A percentile compares a stretch with the other conserved stretches of the same genome.
phyloP scores from a whole-genome alignment of 305 asterid genomes.

The Solanum aculeatissimum region DNA sequence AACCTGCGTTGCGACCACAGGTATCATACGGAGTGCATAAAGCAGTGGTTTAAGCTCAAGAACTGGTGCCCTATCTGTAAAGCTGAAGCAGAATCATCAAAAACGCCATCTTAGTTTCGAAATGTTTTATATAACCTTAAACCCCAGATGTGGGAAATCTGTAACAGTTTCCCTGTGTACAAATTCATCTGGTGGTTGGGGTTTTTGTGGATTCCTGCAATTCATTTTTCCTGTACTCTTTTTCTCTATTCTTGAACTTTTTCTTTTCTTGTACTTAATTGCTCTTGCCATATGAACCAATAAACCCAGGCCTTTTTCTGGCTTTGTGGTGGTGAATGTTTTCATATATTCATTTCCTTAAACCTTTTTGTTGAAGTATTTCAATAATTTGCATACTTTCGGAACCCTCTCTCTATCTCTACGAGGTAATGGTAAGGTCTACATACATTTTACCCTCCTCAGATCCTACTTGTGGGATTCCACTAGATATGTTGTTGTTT shows the following conservation, averaged over 20 bases:
- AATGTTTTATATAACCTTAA: not conserved
- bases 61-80: slow-evolving; percentile 97
- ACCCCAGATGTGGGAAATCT: not conserved
- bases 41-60: slow-evolving; percentile 67
- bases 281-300: not conserved
- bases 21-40: slow-evolving; percentile 48
- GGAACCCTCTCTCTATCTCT: too few relatives aligned
- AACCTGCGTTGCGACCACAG: slow-evolving; percentile 54
- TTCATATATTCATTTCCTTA: not conserved
- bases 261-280: not conserved
- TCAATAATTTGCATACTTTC: not conserved
- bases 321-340: slow-evolving; percentile 4
- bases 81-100: slow-evolving; percentile 23
- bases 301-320: not conserved
- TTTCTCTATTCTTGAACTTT: not conserved
- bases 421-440: too few relatives aligned
- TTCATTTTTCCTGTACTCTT: not conserved
- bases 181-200: not conserved
- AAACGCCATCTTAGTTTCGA: not conserved
- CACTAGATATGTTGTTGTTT: too few relatives aligned
- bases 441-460: too few relatives aligned
- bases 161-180: not conserved
- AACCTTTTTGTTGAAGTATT: not conserved
- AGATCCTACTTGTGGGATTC: too few relatives aligned
- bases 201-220: not conserved